Percentiles rank a stretch among this genome's conserved stretches.
Conservation (phyloP, 169 alveolate genomes). For the Plasmodium malariae region DNA sequence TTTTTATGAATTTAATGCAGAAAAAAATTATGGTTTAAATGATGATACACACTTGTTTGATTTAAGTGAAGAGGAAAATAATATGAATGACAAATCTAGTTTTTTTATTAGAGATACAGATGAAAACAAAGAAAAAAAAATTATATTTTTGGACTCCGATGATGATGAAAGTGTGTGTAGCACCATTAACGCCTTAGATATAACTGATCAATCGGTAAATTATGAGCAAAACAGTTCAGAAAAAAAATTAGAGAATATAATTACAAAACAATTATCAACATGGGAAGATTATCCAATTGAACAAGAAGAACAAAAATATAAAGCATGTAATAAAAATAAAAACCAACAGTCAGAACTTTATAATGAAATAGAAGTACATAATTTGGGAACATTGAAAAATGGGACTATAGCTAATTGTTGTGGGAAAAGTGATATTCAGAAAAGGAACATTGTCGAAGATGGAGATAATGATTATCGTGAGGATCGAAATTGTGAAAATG, state of each 20-base stretch:
- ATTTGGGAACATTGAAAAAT: too few species aligned
- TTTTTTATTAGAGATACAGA: constrained; percentile 58
- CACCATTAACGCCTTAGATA: constrained; percentile 37
- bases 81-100: constrained; percentile 28
- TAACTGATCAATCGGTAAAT: neutral
- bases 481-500: too few species aligned
- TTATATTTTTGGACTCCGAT: constrained; percentile 71
- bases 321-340: too few species aligned
- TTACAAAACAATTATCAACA: too few species aligned
- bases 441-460: too few species aligned
- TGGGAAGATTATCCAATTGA: too few species aligned
- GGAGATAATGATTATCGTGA: too few species aligned
- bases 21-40: neutral
- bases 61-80: constrained; percentile 76
- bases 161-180: constrained; percentile 72
- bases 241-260: constrained; percentile 36
- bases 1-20: neutral
- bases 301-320: too few species aligned
- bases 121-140: constrained; percentile 71
- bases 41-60: constrained; percentile 41
- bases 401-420: too few species aligned
- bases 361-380: too few species aligned
- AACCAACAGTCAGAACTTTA: too few species aligned
- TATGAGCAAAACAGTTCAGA: constrained; percentile 9
- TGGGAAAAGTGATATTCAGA: too few species aligned